phyloP scores from a whole-genome alignment of 176 grass and related monocot species.

The Phoenix roebelenii region DNA sequence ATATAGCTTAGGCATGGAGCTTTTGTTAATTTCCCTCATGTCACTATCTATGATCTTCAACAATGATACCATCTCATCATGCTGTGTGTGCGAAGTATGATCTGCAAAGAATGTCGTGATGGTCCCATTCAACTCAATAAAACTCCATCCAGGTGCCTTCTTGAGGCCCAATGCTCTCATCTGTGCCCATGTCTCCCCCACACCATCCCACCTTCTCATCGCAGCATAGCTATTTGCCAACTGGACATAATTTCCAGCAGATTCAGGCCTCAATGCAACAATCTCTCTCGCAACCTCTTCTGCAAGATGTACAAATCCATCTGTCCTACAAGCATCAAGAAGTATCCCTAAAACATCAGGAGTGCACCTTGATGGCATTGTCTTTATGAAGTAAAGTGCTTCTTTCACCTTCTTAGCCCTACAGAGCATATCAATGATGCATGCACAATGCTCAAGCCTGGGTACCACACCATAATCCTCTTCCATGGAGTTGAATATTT shows the following conservation, averaged over 20 bases:
- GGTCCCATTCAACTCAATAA: slow-evolving; percentile 9
- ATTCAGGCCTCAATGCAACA: slow-evolving; percentile 4
- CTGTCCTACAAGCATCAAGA: slow-evolving; percentile 18
- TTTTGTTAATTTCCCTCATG: slow-evolving; percentile 7
- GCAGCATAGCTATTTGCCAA: slow-evolving; percentile 17
- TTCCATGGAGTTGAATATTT: slow-evolving; percentile 14
- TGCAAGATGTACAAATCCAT: not conserved
- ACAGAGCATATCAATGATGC: slow-evolving; percentile 20
- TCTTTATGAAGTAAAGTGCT: slow-evolving; percentile 6
- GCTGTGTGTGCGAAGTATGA: slow-evolving; percentile 1
- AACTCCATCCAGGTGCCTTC: slow-evolving; percentile 24
- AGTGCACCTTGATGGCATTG: slow-evolving; percentile 8
- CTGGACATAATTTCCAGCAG: slow-evolving; percentile 20
- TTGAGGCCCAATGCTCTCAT: slow-evolving; percentile 20
- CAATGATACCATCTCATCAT: slow-evolving; percentile 1
- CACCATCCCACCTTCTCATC: slow-evolving; percentile 16
- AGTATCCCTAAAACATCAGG: slow-evolving; percentile 17
- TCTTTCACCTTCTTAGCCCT: slow-evolving; percentile 15
- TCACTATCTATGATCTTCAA: slow-evolving; percentile 9
- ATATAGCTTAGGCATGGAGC: not conserved
- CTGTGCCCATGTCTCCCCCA: slow-evolving; percentile 14
- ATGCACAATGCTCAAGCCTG: slow-evolving; percentile 17
- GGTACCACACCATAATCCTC: slow-evolving; percentile 6
- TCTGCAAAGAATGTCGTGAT: slow-evolving; percentile 17
- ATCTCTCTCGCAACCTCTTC: slow-evolving; percentile 12